Evolutionary conservation across 2,329 filamentous ascomycete species (phyloP).

Genomic region (Aplosporella prunicola): DNA sequence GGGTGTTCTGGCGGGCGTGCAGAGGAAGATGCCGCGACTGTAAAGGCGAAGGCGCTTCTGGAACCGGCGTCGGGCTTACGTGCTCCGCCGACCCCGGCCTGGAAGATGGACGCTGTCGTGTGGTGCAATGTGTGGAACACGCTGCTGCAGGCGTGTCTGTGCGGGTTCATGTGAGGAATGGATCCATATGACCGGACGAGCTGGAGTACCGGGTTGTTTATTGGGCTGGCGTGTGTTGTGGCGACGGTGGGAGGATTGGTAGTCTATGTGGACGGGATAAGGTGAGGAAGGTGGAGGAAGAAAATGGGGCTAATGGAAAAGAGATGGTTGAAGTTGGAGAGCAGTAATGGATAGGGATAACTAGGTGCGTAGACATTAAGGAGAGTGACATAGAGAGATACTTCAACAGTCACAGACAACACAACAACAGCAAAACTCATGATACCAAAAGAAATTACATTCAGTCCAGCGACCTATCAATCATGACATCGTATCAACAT

Average conservation of each 20-base stretch:
- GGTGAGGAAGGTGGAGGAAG: conserved; percentile 30
- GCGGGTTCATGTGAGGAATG: conserved; percentile 74
- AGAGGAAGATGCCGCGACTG: conserved; percentile 29
- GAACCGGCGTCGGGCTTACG: conserved; percentile 57
- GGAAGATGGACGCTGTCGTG: conserved; percentile 72
- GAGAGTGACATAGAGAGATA: too few species aligned
- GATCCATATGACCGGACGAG: conserved; percentile 64
- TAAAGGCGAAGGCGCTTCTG: conserved; percentile 48
- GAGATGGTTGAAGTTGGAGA: too few species aligned
- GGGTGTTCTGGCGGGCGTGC: conserved; percentile 61
- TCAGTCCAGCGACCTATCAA: too few species aligned
- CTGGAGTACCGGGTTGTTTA: conserved; percentile 72
- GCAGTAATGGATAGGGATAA: too few species aligned
- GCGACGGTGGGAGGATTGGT: conserved; percentile 60
- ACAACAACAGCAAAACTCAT: too few species aligned
- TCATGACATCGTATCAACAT: too few species aligned
- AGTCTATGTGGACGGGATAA: conserved; percentile 59
- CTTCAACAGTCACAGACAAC: too few species aligned
- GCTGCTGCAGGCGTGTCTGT: conserved; percentile 62
- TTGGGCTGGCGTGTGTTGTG: conserved; percentile 62
- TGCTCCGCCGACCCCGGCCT: conserved; percentile 55
- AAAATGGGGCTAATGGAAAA: too few species aligned
- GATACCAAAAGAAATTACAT: too few species aligned
- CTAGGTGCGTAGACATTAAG: too few species aligned
- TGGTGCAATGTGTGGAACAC: conserved; percentile 75